These are phyloP conservation scores for Podaxis pistillaris DNA, from an alignment of 768 basidiomycete genomes.

Conservation along the genomic window DNA sequence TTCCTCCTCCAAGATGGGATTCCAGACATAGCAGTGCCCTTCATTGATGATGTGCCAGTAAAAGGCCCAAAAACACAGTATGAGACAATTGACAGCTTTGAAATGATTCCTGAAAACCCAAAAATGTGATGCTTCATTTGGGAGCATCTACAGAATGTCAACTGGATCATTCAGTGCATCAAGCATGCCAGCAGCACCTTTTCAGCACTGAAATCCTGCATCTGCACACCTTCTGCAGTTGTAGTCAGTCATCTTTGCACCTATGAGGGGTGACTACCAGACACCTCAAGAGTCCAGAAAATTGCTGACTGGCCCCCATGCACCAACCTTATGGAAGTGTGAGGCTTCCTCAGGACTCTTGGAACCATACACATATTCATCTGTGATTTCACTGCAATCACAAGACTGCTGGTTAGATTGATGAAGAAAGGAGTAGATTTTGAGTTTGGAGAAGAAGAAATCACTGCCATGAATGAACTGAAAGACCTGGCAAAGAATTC, in stretches of 20 bases:
- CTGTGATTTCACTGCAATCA: slow-evolving; percentile 20
- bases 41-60: slow-evolving; percentile 31
- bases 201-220: slow-evolving; percentile 26
- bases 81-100: slow-evolving; percentile 6
- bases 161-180: slow-evolving; percentile 20
- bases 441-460: slow-evolving; percentile 1
- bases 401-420: slow-evolving; percentile 20
- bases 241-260: slow-evolving; percentile 30
- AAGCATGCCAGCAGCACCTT: slow-evolving; percentile 30
- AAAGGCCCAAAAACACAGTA: slow-evolving; percentile 33
- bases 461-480: slow-evolving; percentile 8
- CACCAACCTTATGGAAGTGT: slow-evolving; percentile 17
- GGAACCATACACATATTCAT: slow-evolving; percentile 22
- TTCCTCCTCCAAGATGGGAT: slow-evolving; percentile 33
- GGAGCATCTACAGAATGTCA: slow-evolving; percentile 16
- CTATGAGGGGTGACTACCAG: slow-evolving; percentile 27
- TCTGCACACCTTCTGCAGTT: neutral
- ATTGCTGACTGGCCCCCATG: slow-evolving; percentile 26
- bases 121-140: slow-evolving; percentile 30
- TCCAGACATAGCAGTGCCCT: slow-evolving; percentile 20
- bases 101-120: slow-evolving; percentile 7
- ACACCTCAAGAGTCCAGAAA: slow-evolving; percentile 17
- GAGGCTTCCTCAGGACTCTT: slow-evolving; percentile 21
- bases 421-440: slow-evolving; percentile 25
- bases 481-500: neutral